Evolutionary conservation across 257 asterid species (phyloP).

Genomic region (Fraxinus cuspidata): DNA sequence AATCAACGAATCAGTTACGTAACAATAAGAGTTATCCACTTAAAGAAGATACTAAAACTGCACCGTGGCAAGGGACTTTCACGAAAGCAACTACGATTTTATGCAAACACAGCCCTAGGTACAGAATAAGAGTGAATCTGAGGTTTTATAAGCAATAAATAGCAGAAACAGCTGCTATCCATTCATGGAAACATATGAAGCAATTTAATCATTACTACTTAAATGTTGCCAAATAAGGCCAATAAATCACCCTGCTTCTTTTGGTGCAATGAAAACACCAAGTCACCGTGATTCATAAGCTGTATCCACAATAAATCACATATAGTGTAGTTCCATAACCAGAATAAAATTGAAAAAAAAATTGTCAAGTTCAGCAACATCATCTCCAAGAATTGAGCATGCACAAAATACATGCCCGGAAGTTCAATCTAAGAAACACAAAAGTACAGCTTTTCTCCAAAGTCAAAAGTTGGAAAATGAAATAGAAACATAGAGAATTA

Average conservation of each 20-base stretch:
- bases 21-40: background rate
- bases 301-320: background rate
- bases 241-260: background rate
- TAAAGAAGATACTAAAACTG: background rate
- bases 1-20: background rate
- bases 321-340: background rate
- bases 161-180: background rate
- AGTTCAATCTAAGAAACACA: background rate
- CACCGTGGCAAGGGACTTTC: background rate
- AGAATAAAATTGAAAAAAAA: no score
- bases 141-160: background rate
- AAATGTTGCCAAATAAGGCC: background rate
- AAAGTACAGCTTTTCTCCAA: background rate
- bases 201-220: background rate
- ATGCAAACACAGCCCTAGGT: background rate
- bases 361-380: no score
- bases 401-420: background rate
- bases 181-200: background rate
- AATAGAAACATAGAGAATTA: constrained; percentile 4
- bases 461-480: background rate
- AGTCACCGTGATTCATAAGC: no score
- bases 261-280: background rate
- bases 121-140: background rate
- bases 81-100: background rate
- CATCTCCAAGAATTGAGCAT: background rate